These are phyloP conservation scores for Coniochaeta pulveracea DNA, from an alignment of 2,329 filamentous ascomycete genomes.

Conservation along the genomic window DNA sequence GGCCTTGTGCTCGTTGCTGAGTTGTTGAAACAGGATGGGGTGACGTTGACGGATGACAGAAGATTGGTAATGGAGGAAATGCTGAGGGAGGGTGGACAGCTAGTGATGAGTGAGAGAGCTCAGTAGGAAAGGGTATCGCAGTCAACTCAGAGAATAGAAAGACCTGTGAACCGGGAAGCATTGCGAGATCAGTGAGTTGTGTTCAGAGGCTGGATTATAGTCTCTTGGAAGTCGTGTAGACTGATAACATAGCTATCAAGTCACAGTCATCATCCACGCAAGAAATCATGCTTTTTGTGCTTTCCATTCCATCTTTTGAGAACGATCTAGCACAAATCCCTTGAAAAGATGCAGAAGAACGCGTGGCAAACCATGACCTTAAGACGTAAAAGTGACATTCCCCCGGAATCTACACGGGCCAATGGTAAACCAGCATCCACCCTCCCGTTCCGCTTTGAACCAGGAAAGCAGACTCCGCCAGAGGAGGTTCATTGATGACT, in stretches of 20 bases:
- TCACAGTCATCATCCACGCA: background rate
- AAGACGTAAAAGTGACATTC: constrained; percentile 7
- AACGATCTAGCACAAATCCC: constrained; percentile 18
- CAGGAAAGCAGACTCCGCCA: constrained; percentile 13
- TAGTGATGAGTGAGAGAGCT: constrained; percentile 22
- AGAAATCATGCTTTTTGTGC: constrained; percentile 12
- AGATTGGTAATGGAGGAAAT: constrained; percentile 33
- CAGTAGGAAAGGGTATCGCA: too few relatives aligned
- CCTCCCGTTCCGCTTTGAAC: constrained; percentile 15
- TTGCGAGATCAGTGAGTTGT: too few relatives aligned
- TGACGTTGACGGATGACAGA: constrained; percentile 26
- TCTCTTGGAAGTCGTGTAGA: too few relatives aligned
- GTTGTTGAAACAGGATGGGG: constrained; percentile 32
- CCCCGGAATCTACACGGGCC: constrained; percentile 14
- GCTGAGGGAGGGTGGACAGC: constrained; percentile 33
- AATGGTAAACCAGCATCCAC: constrained; percentile 11
- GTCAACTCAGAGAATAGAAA: too few relatives aligned
- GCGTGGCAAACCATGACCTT: constrained; percentile 12
- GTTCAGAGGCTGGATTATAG: too few relatives aligned
- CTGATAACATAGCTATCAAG: too few relatives aligned
- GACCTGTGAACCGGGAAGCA: too few relatives aligned
- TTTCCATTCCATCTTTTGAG: constrained; percentile 13
- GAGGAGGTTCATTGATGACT: constrained; percentile 3
- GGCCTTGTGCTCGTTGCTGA: constrained; percentile 46
- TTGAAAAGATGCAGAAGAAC: constrained; percentile 17